A percentile compares a stretch with the other conserved stretches of the same genome.
Evolutionary conservation across 768 basidiomycete genomes (phyloP).

Genomic region (Amanita subjunquillea): DNA sequence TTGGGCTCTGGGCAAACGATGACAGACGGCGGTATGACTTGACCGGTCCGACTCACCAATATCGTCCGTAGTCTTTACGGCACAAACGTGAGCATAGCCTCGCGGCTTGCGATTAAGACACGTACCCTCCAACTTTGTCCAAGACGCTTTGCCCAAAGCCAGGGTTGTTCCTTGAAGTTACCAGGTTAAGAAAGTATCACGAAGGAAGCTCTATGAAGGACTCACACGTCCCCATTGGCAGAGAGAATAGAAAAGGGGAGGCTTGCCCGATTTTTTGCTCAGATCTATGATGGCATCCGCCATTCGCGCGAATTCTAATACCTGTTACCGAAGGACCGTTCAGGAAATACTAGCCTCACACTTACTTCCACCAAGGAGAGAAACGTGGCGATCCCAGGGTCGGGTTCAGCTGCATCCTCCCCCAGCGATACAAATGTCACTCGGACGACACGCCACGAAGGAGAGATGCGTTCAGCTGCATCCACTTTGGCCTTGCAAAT

Average conservation of each 20-base stretch:
- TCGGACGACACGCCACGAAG: too few relatives aligned
- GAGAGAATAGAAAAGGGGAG: slow-evolving; percentile 48
- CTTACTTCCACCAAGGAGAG: too few relatives aligned
- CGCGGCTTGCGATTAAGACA: neutral
- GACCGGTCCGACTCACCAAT: slow-evolving; percentile 22
- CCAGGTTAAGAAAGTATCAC: neutral
- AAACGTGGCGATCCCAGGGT: too few relatives aligned
- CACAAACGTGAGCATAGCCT: neutral
- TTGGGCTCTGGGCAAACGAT: slow-evolving; percentile 21
- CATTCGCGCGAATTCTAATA: slow-evolving; percentile 50
- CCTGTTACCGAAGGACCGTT: neutral
- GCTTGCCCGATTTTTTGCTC: slow-evolving; percentile 34
- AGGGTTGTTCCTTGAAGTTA: slow-evolving; percentile 42
- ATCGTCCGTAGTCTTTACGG: slow-evolving; percentile 37
- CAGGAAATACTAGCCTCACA: slow-evolving; percentile 4
- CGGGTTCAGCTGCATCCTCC: too few relatives aligned
- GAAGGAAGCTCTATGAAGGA: slow-evolving; percentile 3
- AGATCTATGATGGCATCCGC: slow-evolving; percentile 43
- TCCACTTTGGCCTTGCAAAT: too few relatives aligned
- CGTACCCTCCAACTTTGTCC: slow-evolving; percentile 62
- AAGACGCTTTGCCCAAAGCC: slow-evolving; percentile 48
- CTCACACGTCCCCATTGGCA: slow-evolving; percentile 63
- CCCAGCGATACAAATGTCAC: too few relatives aligned
- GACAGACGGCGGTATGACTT: neutral
- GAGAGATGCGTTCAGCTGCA: too few relatives aligned